Conservation (phyloP, 345 rosid genomes). For the Orychophragmus violaceus region DNA sequence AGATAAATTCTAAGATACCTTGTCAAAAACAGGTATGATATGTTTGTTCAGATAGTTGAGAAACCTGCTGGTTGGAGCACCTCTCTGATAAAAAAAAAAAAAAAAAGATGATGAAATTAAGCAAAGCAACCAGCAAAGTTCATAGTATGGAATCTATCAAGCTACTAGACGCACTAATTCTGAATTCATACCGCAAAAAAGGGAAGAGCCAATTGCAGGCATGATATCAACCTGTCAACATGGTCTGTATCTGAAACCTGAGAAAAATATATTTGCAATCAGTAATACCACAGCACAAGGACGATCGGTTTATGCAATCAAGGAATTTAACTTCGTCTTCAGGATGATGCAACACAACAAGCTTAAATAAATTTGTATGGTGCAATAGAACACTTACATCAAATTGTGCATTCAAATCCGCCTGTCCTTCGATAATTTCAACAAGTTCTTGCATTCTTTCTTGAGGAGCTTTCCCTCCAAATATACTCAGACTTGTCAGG, state of each 20-base stretch:
- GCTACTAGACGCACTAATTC: background rate
- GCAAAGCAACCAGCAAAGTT: background rate
- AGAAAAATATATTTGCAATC: constrained; percentile 13
- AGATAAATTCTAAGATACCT: constrained; percentile 43
- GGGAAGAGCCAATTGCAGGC: constrained; percentile 89
- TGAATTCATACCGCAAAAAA: constrained; percentile 67
- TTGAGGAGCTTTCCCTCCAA: constrained; percentile 91
- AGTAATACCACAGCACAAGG: background rate
- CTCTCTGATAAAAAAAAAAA: constrained; percentile 57
- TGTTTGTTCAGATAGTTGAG: constrained; percentile 83
- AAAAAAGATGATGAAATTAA: constrained; percentile 12
- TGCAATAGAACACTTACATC: constrained; percentile 44
- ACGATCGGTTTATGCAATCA: background rate
- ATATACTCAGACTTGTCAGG: constrained; percentile 75
- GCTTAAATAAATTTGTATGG: constrained; percentile 47
- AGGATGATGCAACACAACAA: background rate
- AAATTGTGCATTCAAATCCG: constrained; percentile 89
- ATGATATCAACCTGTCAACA: constrained; percentile 90
- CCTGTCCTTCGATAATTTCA: constrained; percentile 88
- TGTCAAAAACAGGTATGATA: constrained; percentile 79
- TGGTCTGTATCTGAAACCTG: constrained; percentile 94
- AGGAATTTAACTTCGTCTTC: background rate
- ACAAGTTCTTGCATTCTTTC: constrained; percentile 94
- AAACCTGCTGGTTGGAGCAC: constrained; percentile 88
- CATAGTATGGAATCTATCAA: background rate